Conservation (phyloP, 2,329 filamentous ascomycete species). For the Xylariomycetidae sp. region DNA sequence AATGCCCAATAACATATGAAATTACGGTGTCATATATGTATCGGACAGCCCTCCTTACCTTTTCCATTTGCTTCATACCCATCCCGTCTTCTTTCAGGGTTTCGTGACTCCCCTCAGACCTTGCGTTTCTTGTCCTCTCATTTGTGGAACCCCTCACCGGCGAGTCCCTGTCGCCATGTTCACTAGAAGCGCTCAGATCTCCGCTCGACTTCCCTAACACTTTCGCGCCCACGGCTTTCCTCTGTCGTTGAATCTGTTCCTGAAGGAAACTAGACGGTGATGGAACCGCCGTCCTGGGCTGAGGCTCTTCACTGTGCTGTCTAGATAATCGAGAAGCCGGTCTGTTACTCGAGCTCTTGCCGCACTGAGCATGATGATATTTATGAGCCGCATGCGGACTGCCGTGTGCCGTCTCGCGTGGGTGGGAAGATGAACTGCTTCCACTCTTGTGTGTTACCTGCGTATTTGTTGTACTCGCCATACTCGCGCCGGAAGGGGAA, state of each 20-base stretch:
- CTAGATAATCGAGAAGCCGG: conserved; percentile 37
- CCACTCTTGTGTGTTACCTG: conserved; percentile 37
- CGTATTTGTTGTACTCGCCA: conserved; percentile 33
- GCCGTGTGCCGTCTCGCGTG: conserved; percentile 31
- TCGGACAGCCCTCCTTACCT: conserved; percentile 37
- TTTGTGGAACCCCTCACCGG: conserved; percentile 30
- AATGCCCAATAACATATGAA: no score
- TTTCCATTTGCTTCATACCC: conserved; percentile 65
- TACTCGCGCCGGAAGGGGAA: conserved; percentile 40
- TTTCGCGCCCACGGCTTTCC: conserved; percentile 44
- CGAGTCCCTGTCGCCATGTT: conserved; percentile 30
- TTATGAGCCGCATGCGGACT: conserved; percentile 33
- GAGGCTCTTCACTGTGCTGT: conserved; percentile 36
- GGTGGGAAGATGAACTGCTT: conserved; percentile 37
- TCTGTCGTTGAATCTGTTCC: conserved; percentile 49
- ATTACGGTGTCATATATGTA: conserved; percentile 2
- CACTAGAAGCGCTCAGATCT: conserved; percentile 30
- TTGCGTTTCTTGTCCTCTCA: conserved; percentile 34
- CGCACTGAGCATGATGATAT: conserved; percentile 35
- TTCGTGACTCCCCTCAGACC: conserved; percentile 39
- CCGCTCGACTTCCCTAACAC: conserved; percentile 32
- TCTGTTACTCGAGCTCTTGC: conserved; percentile 28
- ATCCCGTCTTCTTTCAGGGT: conserved; percentile 46
- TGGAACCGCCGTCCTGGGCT: conserved; percentile 27
- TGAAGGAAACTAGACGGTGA: conserved; percentile 48